Evolutionary conservation across 2,329 filamentous ascomycete genomes (phyloP), one percentile per base, ranked within the genome.

Genomic region (Penicillium sp.): DNA sequence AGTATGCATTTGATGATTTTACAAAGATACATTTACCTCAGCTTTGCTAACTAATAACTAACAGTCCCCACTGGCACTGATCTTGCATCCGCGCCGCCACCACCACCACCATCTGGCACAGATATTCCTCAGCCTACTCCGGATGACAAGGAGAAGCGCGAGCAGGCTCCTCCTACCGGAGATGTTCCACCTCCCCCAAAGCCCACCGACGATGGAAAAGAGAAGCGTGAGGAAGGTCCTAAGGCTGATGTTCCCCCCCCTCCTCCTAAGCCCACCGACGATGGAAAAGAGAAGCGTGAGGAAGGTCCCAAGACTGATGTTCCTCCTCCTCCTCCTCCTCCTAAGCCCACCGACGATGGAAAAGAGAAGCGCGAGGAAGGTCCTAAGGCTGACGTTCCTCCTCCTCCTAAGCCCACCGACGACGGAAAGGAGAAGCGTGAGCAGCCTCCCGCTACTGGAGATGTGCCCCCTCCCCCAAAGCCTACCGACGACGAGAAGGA

Each of bases 391-490:
- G 46, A 42, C 3, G 16, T 28, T 11, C 28, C 39, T n/a, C 48
- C 40, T 14, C 44, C 51, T 42, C 51, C 51, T 31, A 42, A 53
- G 45, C 23, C 39, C 13, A 39, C 34, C 18, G 40, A 48, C 6
- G 45, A 42, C 19, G 37, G 39, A 5, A 48, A 47, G 16, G 16
- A 44, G 24, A 53, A 53, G 36, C 51, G 51, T 5, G 51, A 24
- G 11, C 37, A 36, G 1, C 48, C 37, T 28, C 49, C 49, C 13
- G 13, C 23, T 8, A 29, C n/a, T 14, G 34, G 11, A 19, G 28
- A 26, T 18, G 9, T n/a, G 16, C 48, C 28, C 16, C 39, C 48
- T 19, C 48, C 48, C 10, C n/a, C n/a, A n/a, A 52, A 46, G 11
- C 24, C 39, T 19, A 31, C 18, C 28, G 29, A 37, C 2, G 29